phyloP scores from a whole-genome alignment of 1,139 yeast genomes.

The Geotrichum histeridarum region DNA sequence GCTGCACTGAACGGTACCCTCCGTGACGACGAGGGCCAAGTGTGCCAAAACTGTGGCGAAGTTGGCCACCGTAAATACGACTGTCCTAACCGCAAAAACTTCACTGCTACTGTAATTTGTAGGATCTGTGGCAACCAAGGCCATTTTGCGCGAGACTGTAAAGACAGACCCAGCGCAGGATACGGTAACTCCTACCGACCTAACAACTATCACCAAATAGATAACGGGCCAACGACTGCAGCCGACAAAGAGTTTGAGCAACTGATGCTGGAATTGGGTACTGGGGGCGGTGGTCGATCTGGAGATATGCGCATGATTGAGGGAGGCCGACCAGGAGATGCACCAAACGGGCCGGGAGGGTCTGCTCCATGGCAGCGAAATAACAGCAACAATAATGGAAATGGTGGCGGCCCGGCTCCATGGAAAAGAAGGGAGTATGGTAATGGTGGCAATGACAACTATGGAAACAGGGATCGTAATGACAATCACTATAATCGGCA shows the following conservation, averaged over 20 bases:
- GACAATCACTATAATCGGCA: conserved; percentile 4
- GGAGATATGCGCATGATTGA: conserved; percentile 17
- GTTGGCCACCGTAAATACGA: conserved; percentile 58
- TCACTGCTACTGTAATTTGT: conserved; percentile 62
- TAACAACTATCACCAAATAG: conserved; percentile 22
- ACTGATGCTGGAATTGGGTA: conserved; percentile 49
- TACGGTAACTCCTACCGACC: conserved; percentile 22
- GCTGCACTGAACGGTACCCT: conserved; percentile 93
- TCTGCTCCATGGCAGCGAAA: conserved; percentile 21
- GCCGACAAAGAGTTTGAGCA: conserved; percentile 48
- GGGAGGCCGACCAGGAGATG: conserved; percentile 11
- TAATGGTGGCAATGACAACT: conserved; percentile 4
- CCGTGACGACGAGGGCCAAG: conserved; percentile 69
- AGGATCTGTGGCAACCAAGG: conserved; percentile 76
- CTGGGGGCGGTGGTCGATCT: conserved; percentile 27
- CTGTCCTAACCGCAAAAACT: conserved; percentile 53
- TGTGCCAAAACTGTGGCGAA: conserved; percentile 58
- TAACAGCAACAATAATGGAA: conserved; percentile 16
- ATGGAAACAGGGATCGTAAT: conserved; percentile 6
- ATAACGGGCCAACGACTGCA: conserved; percentile 24
- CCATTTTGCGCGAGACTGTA: conserved; percentile 86
- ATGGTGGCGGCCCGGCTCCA: conserved; percentile 19
- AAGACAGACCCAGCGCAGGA: conserved; percentile 33
- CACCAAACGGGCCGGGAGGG: conserved; percentile 12
- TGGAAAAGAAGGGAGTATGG: conserved; percentile 21